phyloP scores from a whole-genome alignment of 495 filamentous ascomycete species.

The Penicillium turbatum region DNA sequence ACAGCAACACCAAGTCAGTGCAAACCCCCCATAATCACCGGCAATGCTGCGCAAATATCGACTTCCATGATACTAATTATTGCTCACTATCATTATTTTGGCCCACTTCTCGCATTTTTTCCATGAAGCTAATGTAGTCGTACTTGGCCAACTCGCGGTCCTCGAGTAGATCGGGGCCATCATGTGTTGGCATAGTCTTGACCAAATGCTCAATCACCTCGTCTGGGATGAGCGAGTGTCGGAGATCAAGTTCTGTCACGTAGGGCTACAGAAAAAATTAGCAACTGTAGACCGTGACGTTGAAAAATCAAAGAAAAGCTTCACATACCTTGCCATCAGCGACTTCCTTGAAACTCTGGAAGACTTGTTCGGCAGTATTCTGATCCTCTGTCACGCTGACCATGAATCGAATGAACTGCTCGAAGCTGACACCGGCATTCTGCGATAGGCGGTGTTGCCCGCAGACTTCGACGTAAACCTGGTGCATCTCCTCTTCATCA shows the following conservation, averaged over 20 bases:
- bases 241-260: constrained; percentile 93
- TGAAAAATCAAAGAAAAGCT: background rate
- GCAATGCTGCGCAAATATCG: constrained; percentile 28
- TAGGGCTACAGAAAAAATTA: constrained; percentile 58
- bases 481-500: constrained; percentile 93
- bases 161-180: constrained; percentile 71
- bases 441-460: constrained; percentile 36
- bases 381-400: constrained; percentile 98
- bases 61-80: constrained; percentile 12
- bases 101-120: constrained; percentile 55
- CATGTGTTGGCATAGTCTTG: constrained; percentile 75
- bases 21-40: constrained; percentile 22
- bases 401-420: constrained; percentile 99
- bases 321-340: constrained; percentile 82
- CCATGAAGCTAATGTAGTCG: constrained; percentile 93
- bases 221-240: constrained; percentile 90
- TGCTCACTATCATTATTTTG: constrained; percentile 33
- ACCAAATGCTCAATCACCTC: constrained; percentile 91
- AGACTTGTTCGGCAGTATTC: constrained; percentile 96
- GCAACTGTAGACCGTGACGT: background rate
- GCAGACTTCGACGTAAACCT: constrained; percentile 79
- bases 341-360: constrained; percentile 93
- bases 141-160: constrained; percentile 75
- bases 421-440: constrained; percentile 74
- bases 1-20: constrained; percentile 23